These are phyloP conservation scores for Mrakia frigida DNA, from an alignment of 768 basidiomycete species.

Conservation along the genomic window DNA sequence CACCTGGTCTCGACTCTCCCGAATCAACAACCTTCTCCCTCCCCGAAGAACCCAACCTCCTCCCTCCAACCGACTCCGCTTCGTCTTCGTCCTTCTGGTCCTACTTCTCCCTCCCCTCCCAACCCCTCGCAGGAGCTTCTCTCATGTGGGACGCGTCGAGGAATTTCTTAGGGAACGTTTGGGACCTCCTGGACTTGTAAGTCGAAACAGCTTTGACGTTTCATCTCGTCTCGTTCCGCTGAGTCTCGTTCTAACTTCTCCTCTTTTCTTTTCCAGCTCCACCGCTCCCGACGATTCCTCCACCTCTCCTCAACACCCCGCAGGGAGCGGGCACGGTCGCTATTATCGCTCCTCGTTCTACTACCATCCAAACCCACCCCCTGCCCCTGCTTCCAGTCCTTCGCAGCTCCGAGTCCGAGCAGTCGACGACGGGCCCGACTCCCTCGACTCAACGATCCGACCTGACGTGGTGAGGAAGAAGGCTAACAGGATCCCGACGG, in stretches of 20 bases:
- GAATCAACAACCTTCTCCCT: not conserved
- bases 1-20: not conserved
- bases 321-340: not conserved
- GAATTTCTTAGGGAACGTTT: not conserved
- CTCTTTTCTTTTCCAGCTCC: not conserved
- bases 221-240: not conserved
- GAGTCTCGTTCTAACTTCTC: not conserved
- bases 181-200: not conserved
- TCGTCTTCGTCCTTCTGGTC: conserved; percentile 6
- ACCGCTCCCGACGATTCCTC: too few relatives aligned
- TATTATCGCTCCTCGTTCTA: conserved; percentile 1
- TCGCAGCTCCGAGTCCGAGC: too few relatives aligned
- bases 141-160: not conserved
- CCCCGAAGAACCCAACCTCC: not conserved
- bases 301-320: too few relatives aligned
- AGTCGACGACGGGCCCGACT: conserved; percentile 9
- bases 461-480: not conserved
- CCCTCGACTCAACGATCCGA: not conserved
- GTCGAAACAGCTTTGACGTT: too few relatives aligned
- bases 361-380: not conserved
- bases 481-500: not conserved
- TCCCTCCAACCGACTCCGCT: not conserved
- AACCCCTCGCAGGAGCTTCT: conserved; percentile 9
- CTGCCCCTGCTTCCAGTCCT: too few relatives aligned
- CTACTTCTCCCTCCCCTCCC: conserved; percentile 15